Base-by-base conservation (phyloP, 2,329 filamentous ascomycete genomes). In the Fusarium marasasianum region DNA sequence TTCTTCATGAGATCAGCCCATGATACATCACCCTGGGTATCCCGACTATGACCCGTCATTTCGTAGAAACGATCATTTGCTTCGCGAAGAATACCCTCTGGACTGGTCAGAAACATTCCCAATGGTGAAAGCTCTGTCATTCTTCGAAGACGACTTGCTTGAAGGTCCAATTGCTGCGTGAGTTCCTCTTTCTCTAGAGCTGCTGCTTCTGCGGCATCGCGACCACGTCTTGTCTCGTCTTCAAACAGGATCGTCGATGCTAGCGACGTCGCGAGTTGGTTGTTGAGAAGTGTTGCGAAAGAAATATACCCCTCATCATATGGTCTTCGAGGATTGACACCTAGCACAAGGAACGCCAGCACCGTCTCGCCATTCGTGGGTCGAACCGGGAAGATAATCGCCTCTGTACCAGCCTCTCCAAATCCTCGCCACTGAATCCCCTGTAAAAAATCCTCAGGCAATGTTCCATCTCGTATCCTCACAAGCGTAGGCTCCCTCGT, bases 301-400 rank as follows among this genome's bases (percentile, higher is more conserved):
- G 90, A 81, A 56, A 85, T 86, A 74, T 93, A 94, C 60, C 92
- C 91, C 55, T 91, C 89, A 75, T 94, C 92, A 66, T 92, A 93
- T 0, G 91, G 91, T 41, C 91, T 84, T 29, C 91, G 84, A 9
- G 92, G 91, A 74, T 93, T 93, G 13, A 93, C 85, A 3, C 91
- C 91, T 45, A 94, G 83, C 4, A 93, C 85, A 4, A 94, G 82
- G 61, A 93, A 89, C 0, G 91, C 92, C 40, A 93, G 84, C 0
- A 90, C 89, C 4, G 86, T 86, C 48, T 93, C 91, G 10, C 84
- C 90, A 4, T 89, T 92, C 0, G 91, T 86, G 3, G 85, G 90
- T 57, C 92, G 89, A 29, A 94, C 91, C 0, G 92, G 91, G 71
- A 90, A 90, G 10, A 93, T 87, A 2, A 93, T 88, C 14, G 91